phyloP scores from a whole-genome alignment of 1,139 yeast species.

The Taphrina confusa region DNA sequence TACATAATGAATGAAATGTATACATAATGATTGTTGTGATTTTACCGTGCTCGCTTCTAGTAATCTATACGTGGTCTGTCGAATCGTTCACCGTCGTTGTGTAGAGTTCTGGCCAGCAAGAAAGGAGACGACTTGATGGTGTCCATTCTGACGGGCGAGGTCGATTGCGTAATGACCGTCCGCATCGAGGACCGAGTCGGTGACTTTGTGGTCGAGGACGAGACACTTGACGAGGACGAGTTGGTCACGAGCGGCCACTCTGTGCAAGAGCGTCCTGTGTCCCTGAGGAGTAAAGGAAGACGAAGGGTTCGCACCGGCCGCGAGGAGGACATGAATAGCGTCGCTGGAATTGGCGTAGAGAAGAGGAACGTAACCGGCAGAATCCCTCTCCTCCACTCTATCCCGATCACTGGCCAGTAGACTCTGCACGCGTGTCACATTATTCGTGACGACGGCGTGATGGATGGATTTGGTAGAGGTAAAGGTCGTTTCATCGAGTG shows the following conservation, averaged over 20 bases:
- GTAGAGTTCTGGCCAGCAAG: too few species aligned
- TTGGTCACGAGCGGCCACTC: conserved; percentile 1
- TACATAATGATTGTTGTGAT: too few species aligned
- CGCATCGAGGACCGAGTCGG: not conserved
- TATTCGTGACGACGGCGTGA: conserved; percentile 7
- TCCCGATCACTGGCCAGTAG: not conserved
- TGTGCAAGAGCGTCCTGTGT: conserved; percentile 19
- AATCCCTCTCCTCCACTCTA: conserved; percentile 6
- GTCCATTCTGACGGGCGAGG: not conserved
- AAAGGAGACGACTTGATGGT: not conserved
- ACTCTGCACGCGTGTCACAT: not conserved
- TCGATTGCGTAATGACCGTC: conserved; percentile 13
- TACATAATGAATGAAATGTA: too few species aligned
- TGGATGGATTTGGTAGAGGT: conserved; percentile 17
- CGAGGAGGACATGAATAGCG: not conserved
- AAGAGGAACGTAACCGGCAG: conserved; percentile 20
- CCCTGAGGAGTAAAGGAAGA: conserved; percentile 13
- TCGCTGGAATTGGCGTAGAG: conserved; percentile 5
- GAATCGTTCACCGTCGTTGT: too few species aligned
- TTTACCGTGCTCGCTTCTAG: too few species aligned
- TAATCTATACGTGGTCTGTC: too few species aligned
- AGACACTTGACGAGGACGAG: conserved; percentile 1
- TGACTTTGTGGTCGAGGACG: not conserved
- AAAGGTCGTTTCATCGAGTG: conserved; percentile 25
- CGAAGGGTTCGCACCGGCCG: not conserved